These are phyloP conservation scores for Cyclotella baltica DNA, from an alignment of 108 stramenopile genomes.

Conservation along the genomic window DNA sequence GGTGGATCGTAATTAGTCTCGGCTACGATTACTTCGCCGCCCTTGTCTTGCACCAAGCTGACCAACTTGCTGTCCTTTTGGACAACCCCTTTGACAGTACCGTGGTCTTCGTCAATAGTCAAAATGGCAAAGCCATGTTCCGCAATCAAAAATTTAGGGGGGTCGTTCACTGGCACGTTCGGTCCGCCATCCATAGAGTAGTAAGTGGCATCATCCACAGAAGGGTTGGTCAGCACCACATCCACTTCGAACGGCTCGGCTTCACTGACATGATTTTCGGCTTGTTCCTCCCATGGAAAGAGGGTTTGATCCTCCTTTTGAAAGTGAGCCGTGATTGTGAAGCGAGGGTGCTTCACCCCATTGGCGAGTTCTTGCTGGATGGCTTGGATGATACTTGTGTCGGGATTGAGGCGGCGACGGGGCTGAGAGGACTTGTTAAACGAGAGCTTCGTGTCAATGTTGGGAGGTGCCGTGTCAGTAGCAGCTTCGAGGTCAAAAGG, in stretches of 20 bases:
- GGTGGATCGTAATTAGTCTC: slow-evolving; percentile 1
- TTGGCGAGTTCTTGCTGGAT: not conserved
- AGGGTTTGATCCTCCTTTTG: no score
- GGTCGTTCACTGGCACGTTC: not conserved
- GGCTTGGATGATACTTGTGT: not conserved
- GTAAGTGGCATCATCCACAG: not conserved
- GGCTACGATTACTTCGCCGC: not conserved
- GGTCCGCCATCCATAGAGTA: not conserved
- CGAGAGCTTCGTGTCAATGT: no score
- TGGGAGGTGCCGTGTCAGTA: not conserved
- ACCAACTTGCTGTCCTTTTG: not conserved
- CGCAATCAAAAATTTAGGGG: not conserved
- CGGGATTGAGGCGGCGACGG: not conserved
- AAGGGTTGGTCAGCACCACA: not conserved
- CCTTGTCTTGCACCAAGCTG: slow-evolving; percentile 2
- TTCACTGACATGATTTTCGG: not conserved
- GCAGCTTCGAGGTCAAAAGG: not conserved
- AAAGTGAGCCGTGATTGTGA: not conserved
- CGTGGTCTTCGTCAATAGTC: not conserved
- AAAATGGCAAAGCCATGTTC: slow-evolving; percentile 12
- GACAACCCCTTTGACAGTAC: slow-evolving; percentile 2
- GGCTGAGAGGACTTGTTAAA: no score
- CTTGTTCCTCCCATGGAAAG: no score
- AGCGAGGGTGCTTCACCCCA: slow-evolving; percentile 7
- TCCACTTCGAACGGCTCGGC: not conserved